Base-by-base conservation (phyloP, 2,329 filamentous ascomycete genomes). In the Nothopassalora personata region DNA sequence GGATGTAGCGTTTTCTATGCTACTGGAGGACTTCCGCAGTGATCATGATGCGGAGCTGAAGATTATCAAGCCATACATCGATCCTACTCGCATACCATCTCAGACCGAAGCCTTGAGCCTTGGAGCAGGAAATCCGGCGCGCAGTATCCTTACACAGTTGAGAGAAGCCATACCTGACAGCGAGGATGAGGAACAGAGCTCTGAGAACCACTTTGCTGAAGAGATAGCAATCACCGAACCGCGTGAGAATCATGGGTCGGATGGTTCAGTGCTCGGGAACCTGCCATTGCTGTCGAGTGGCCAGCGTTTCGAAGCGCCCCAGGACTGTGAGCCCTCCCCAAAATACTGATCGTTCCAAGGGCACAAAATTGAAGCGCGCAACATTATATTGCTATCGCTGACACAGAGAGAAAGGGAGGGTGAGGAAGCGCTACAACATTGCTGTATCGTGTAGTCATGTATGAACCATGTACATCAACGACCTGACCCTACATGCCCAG, bases 11-110 rank as follows among this genome's bases (percentile, higher is more conserved):
- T 34, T 54, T 30, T 19, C 34, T 9, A 43, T 57, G 8, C 18
- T 63, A 11, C 57, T 63, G 18, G 52, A 53, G 15, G 51, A 57
- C 13, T 46, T 46, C 9, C 23, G 31, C 19, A 31, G 47, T 19
- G 50, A 30, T 43, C 31, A 28, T 8, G 27, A 10, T 19, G 46
- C 30, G 5, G 47, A 36, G 45, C 33, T 61, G 10, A 28, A 43
- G 34, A 54, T 63, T 27, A n/a, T 49, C 18, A 63, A 54, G 53
- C 59, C 58, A 18, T 63, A 63, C 18, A 8, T 60, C 46, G 10
- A 3, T 8, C 19, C 49, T 51, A 11, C 19, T n/a, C 15, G 11
- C 31, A 34, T 11, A 8, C 8, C 31, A 11, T 8, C 11, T 8
- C 31, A 34, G 5, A 34, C 5, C 31, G 31, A 11, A 34, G 31